These are phyloP conservation scores for Pinus taeda DNA, from an alignment of 75 land plant genomes.

Conservation along the genomic window DNA sequence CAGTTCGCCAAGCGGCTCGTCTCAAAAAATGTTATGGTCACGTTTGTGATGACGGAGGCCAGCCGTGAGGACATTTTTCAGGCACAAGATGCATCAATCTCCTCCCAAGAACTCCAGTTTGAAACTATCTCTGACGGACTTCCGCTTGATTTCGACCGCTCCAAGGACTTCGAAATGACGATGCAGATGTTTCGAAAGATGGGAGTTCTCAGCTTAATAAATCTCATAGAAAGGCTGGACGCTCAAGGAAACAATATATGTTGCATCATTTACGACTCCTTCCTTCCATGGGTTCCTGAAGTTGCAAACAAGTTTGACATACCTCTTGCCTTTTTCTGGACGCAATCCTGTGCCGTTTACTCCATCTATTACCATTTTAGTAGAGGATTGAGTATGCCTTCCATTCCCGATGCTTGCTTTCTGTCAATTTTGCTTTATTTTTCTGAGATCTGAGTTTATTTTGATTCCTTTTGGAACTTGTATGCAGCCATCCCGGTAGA, in stretches of 20 bases:
- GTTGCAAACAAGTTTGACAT: slow-evolving; percentile 33
- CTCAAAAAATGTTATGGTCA: neutral
- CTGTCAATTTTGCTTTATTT: neutral
- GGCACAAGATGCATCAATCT: neutral
- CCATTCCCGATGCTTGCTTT: neutral
- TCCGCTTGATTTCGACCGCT: neutral
- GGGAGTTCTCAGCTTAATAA: slow-evolving; percentile 1
- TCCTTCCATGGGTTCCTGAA: slow-evolving; percentile 53
- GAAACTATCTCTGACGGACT: slow-evolving; percentile 1
- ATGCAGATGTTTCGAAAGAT: neutral
- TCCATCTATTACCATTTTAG: neutral
- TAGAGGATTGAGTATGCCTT: neutral
- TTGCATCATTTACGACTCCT: slow-evolving; percentile 47
- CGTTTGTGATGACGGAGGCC: neutral
- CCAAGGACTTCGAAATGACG: neutral
- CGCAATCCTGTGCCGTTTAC: slow-evolving; percentile 41
- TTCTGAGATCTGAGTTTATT: too few relatives aligned
- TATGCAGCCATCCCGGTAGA: neutral
- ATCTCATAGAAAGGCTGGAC: slow-evolving; percentile 24
- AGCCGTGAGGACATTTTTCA: neutral
- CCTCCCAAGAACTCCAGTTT: too few relatives aligned
- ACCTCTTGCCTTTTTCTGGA: slow-evolving; percentile 59
- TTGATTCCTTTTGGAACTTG: too few relatives aligned
- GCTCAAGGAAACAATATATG: slow-evolving; percentile 26
- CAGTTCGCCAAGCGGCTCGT: slow-evolving; percentile 6